phyloP scores from a whole-genome alignment of 2,329 filamentous ascomycete genomes.

The Penicillium digitatum region DNA sequence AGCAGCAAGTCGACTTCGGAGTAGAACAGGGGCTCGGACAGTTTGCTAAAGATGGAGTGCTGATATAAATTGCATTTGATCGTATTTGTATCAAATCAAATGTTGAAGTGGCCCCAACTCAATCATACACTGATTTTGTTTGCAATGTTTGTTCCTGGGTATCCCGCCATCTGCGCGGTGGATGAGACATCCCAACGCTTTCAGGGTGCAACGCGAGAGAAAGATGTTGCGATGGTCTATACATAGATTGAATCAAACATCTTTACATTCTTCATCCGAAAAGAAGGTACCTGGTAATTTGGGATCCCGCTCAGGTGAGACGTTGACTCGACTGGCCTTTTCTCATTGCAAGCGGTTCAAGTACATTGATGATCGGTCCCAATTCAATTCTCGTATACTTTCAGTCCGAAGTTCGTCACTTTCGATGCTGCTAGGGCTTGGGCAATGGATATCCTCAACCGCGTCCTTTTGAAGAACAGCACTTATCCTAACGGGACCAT shows the following conservation, averaged over 20 bases:
- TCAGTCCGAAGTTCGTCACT: too few relatives aligned
- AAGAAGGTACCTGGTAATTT: not conserved
- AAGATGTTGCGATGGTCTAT: not conserved
- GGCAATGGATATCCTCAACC: too few relatives aligned
- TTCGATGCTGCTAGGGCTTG: too few relatives aligned
- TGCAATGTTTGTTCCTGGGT: conserved; percentile 1
- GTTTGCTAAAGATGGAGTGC: not conserved
- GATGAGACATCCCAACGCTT: not conserved
- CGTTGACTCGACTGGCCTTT: conserved; percentile 3
- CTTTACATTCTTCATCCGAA: not conserved
- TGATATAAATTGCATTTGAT: not conserved
- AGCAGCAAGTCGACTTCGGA: not conserved
- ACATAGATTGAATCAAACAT: not conserved
- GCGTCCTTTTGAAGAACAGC: too few relatives aligned
- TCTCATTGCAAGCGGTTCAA: conserved; percentile 1
- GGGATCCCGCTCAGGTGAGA: not conserved
- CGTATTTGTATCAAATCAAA: not conserved
- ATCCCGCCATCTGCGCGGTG: not conserved
- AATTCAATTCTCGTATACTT: too few relatives aligned
- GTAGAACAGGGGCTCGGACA: not conserved
- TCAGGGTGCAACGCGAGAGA: not conserved
- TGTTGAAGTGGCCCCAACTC: not conserved
- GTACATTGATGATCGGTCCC: not conserved
- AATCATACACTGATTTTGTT: not conserved
- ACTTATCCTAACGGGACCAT: too few relatives aligned